Evolutionary conservation across 2,329 filamentous ascomycete species (phyloP).

Genomic region (Colletotrichum chrysophilum): DNA sequence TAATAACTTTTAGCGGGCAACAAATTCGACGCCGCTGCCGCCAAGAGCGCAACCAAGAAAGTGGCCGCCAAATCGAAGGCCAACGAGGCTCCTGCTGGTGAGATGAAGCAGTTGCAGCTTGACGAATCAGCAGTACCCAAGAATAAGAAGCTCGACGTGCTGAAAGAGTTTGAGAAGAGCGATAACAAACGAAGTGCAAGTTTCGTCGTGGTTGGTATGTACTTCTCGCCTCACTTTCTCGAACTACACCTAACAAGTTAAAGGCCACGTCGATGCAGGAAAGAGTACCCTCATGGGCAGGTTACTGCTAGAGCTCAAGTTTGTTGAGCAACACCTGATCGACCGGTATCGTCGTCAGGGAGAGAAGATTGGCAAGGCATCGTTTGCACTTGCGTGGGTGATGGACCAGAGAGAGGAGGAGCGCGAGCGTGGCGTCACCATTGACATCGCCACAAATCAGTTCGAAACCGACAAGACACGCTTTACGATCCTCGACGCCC

Average conservation of each 20-base stretch:
- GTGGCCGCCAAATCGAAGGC: conserved; percentile 33
- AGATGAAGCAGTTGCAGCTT: conserved; percentile 47
- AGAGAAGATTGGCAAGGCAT: conserved; percentile 89
- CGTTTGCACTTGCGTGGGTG: conserved; percentile 96
- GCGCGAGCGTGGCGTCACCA: conserved; percentile 87
- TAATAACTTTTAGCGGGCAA: conserved; percentile 61
- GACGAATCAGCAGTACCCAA: conserved; percentile 62
- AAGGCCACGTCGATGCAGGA: conserved; percentile 94
- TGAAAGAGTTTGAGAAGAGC: conserved; percentile 78
- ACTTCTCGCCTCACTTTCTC: not conserved
- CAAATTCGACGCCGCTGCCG: conserved; percentile 39
- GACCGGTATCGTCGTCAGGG: conserved; percentile 90
- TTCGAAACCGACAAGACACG: conserved; percentile 88
- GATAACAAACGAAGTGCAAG: conserved; percentile 82
- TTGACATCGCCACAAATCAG: conserved; percentile 93
- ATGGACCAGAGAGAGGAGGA: conserved; percentile 93
- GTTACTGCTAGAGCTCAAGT: conserved; percentile 86
- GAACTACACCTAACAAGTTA: not conserved
- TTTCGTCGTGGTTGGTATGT: conserved; percentile 88
- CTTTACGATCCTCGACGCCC: conserved; percentile 95
- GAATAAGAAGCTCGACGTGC: conserved; percentile 83
- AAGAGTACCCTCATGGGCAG: conserved; percentile 98
- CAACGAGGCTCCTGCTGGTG: conserved; percentile 25
- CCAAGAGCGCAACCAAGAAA: conserved; percentile 43
- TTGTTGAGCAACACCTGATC: conserved; percentile 85